Conservation (phyloP, 2,329 filamentous ascomycete genomes). For the Ciborinia camelliae region DNA sequence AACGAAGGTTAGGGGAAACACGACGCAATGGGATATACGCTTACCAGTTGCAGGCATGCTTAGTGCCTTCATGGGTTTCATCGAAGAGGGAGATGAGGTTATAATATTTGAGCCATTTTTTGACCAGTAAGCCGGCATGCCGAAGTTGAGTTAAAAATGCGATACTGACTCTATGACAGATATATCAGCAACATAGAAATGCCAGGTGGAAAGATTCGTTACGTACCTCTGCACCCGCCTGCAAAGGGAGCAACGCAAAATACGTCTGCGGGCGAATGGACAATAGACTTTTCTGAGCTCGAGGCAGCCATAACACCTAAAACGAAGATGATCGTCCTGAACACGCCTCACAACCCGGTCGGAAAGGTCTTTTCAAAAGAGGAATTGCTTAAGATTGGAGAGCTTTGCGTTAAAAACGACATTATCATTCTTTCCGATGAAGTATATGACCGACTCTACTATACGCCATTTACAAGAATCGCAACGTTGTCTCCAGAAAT, state of each 20-base stretch:
- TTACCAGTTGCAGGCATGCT: conserved; percentile 64
- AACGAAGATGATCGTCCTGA: conserved; percentile 95
- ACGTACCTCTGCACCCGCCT: conserved; percentile 91
- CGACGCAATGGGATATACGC: conserved; percentile 1
- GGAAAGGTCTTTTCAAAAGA: conserved; percentile 88
- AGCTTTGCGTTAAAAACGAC: conserved; percentile 86
- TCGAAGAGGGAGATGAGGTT: conserved; percentile 92
- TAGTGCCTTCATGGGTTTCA: conserved; percentile 95
- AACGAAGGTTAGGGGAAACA: conserved; percentile 59
- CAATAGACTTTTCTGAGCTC: conserved; percentile 77
- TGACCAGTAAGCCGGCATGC: conserved; percentile 64
- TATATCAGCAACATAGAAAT: conserved; percentile 99
- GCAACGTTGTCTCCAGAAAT: conserved; percentile 89
- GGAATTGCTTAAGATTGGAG: conserved; percentile 80
- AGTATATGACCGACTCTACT: conserved; percentile 93
- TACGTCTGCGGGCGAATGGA: conserved; percentile 85
- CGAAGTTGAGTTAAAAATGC: neutral
- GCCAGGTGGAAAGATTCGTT: conserved; percentile 91
- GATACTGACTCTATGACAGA: conserved; percentile 38
- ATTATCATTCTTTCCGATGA: conserved; percentile 91
- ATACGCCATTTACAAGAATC: conserved; percentile 90
- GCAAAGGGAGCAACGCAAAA: conserved; percentile 73
- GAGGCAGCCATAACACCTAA: conserved; percentile 76
- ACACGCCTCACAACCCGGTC: conserved; percentile 86
- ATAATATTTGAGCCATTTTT: conserved; percentile 99